A percentile compares a stretch with the other conserved stretches of the same genome.
Conservation (phyloP, 208 protist genomes). For the Wallacemonas sp. region DNA sequence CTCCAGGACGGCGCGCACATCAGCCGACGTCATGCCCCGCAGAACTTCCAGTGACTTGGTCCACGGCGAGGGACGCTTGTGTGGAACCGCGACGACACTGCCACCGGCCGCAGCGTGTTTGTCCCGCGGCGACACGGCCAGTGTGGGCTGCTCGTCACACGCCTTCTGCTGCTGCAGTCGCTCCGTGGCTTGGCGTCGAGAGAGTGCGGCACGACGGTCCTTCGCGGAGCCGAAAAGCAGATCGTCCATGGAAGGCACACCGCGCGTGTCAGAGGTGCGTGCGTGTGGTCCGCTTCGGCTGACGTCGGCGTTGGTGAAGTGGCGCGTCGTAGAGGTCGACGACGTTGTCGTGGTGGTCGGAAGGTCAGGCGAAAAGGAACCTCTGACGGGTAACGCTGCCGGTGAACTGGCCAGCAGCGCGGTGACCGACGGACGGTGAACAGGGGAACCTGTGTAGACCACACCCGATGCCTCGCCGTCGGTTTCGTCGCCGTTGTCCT, state of each 20-base stretch:
- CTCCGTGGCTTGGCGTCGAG: background rate
- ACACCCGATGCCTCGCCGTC: background rate
- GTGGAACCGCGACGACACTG: conserved; percentile 21
- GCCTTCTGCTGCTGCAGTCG: background rate
- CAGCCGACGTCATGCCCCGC: conserved; percentile 54
- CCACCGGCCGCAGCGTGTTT: conserved; percentile 28
- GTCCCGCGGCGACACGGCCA: too few species aligned
- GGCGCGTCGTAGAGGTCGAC: background rate
- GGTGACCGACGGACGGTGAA: background rate
- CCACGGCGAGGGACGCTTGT: background rate
- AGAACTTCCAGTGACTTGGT: conserved; percentile 26
- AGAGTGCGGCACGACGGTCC: background rate
- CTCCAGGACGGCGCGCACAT: conserved; percentile 64
- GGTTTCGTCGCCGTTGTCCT: conserved; percentile 3
- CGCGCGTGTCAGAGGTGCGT: background rate
- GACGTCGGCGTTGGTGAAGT: background rate
- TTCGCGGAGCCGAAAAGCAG: conserved; percentile 23
- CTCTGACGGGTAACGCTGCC: too few species aligned
- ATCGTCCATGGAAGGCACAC: conserved; percentile 23
- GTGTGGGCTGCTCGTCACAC: background rate
- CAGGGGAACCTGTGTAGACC: background rate
- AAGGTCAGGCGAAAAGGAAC: conserved; percentile 1
- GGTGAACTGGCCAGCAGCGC: too few species aligned
- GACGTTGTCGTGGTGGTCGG: background rate
- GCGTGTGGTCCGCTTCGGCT: background rate